phyloP scores from a whole-genome alignment of 2,329 filamentous ascomycete genomes.

The Exophiala xenobiotica region DNA sequence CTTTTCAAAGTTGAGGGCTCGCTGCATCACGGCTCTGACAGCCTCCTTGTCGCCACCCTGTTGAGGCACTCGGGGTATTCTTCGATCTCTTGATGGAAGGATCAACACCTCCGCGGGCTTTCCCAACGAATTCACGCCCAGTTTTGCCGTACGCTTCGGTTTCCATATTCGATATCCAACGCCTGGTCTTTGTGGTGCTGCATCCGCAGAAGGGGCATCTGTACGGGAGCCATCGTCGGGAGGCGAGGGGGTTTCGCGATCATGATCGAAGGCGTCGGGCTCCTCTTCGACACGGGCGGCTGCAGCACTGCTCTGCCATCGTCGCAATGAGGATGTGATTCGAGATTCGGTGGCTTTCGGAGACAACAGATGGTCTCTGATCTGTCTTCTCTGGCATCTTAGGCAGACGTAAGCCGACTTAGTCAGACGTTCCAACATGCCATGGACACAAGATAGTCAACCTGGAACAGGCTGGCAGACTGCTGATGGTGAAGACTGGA shows the following conservation, averaged over 20 bases:
- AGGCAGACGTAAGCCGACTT: slow-evolving; percentile 20
- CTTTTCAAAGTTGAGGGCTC: slow-evolving; percentile 24
- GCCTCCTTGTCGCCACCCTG: slow-evolving; percentile 4
- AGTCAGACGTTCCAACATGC: slow-evolving; percentile 23
- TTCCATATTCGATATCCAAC: slow-evolving; percentile 22
- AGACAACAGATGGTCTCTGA: not conserved
- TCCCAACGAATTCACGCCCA: slow-evolving; percentile 38
- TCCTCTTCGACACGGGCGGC: slow-evolving; percentile 8
- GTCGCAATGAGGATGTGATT: not conserved
- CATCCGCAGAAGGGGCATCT: not conserved
- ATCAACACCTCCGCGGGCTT: slow-evolving; percentile 41
- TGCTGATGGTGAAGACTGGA: too few relatives aligned
- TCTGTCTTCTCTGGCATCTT: slow-evolving; percentile 15
- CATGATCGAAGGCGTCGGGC: slow-evolving; percentile 1
- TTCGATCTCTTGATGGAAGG: slow-evolving; percentile 32
- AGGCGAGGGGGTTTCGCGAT: not conserved
- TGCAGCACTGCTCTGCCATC: slow-evolving; percentile 20
- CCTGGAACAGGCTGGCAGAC: not conserved
- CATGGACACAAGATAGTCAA: not conserved
- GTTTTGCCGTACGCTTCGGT: slow-evolving; percentile 26
- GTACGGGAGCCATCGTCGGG: not conserved
- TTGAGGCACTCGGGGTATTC: slow-evolving; percentile 15
- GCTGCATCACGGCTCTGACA: slow-evolving; percentile 15
- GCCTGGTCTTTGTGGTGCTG: too few relatives aligned
- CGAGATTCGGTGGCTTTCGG: not conserved